Evolutionary conservation across 1,139 yeast genomes (phyloP).

Genomic region (Maudiozyma humilis): DNA sequence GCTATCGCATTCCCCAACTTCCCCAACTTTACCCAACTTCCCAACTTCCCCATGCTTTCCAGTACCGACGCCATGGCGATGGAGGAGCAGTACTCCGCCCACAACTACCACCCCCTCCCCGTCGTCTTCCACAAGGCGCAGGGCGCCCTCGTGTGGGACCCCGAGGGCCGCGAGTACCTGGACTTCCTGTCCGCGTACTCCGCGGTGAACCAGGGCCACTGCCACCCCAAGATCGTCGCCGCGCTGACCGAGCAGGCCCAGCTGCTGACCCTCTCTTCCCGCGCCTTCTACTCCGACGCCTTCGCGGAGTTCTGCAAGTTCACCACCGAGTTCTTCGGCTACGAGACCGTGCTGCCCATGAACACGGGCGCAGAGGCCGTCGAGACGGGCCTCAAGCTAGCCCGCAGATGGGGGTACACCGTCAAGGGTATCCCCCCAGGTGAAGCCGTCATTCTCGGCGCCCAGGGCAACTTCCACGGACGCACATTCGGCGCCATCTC

Average conservation of each 20-base stretch:
- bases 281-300: slow-evolving; percentile 88
- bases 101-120: slow-evolving; percentile 94
- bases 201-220: slow-evolving; percentile 97
- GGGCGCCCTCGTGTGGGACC: slow-evolving; percentile 97
- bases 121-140: slow-evolving; percentile 80
- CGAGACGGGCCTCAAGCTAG: slow-evolving; percentile 87
- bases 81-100: slow-evolving; percentile 83
- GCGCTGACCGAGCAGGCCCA: slow-evolving; percentile 87
- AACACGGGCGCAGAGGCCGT: slow-evolving; percentile 99
- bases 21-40: no score
- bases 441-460: slow-evolving; percentile 83
- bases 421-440: slow-evolving; percentile 74
- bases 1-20: no score
- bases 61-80: slow-evolving; percentile 56
- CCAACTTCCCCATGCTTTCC: no score
- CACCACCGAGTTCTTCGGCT: slow-evolving; percentile 79
- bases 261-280: slow-evolving; percentile 72
- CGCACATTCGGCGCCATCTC: slow-evolving; percentile 92
- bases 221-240: slow-evolving; percentile 83
- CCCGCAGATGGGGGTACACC: slow-evolving; percentile 95
- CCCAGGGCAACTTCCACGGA: slow-evolving; percentile 89
- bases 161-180: slow-evolving; percentile 81
- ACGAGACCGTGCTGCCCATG: slow-evolving; percentile 94
- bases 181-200: slow-evolving; percentile 91
- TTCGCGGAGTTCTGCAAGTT: slow-evolving; percentile 84